Percentiles rank a stretch among this genome's conserved stretches.
phyloP scores from a whole-genome alignment of 2,329 filamentous ascomycete genomes.

The Fusarium pseudoanthophilum region DNA sequence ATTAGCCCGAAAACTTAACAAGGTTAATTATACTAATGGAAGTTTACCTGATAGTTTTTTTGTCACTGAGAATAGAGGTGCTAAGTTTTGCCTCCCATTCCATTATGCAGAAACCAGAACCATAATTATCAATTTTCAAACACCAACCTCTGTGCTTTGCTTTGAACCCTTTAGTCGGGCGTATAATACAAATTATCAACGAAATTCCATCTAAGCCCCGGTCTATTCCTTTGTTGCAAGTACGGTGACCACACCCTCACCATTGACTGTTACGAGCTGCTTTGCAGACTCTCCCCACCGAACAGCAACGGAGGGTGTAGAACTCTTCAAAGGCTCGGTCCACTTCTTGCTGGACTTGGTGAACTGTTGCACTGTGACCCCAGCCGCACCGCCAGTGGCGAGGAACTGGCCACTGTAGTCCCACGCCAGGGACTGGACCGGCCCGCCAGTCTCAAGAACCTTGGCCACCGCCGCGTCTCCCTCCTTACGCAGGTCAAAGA shows the following conservation, averaged over 20 bases:
- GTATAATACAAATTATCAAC: constrained; percentile 37
- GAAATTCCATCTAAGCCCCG: constrained; percentile 16
- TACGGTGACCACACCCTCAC: constrained; percentile 79
- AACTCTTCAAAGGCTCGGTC: constrained; percentile 85
- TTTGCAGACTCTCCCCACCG: constrained; percentile 82
- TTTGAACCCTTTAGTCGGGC: constrained; percentile 24
- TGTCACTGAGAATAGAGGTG: background rate
- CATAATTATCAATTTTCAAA: constrained; percentile 41
- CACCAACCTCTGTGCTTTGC: constrained; percentile 32
- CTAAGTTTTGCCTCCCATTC: background rate
- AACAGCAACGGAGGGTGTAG: constrained; percentile 76
- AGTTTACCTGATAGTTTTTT: background rate
- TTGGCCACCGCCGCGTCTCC: constrained; percentile 84
- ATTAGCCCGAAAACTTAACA: background rate
- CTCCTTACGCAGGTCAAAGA: constrained; percentile 94
- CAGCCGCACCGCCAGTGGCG: constrained; percentile 81
- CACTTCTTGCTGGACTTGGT: constrained; percentile 87
- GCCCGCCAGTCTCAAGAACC: constrained; percentile 83
- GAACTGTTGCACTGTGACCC: constrained; percentile 90
- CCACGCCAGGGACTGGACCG: constrained; percentile 83
- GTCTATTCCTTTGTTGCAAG: constrained; percentile 65
- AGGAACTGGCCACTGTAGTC: constrained; percentile 97
- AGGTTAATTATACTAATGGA: background rate
- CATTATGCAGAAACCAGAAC: constrained; percentile 17
- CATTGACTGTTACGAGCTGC: constrained; percentile 78